phyloP scores from a whole-genome alignment of 331 rosid species.

The Saraca asoca region DNA sequence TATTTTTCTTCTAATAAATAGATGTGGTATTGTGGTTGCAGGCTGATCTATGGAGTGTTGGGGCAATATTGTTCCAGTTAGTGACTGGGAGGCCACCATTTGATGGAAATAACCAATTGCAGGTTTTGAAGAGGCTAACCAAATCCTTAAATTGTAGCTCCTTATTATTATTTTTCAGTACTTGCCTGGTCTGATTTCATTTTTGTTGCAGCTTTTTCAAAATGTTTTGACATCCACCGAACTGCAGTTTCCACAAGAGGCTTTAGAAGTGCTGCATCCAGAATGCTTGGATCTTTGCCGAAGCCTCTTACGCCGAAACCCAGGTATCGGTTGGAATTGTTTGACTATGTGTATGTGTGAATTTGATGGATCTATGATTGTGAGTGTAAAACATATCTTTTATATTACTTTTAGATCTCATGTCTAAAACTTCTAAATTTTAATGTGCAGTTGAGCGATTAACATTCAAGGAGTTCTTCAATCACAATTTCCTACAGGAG shows the following conservation, averaged over 20 bases:
- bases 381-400: slow-evolving; percentile 25
- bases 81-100: slow-evolving; percentile 89
- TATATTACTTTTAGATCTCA: slow-evolving; percentile 37
- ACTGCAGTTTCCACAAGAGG: slow-evolving; percentile 69
- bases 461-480: slow-evolving; percentile 78
- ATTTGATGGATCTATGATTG: slow-evolving; percentile 25
- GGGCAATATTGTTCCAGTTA: slow-evolving; percentile 88
- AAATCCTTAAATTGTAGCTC: slow-evolving; percentile 1
- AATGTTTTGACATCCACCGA: slow-evolving; percentile 74
- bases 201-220: slow-evolving; percentile 77
- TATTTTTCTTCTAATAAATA: slow-evolving; percentile 1
- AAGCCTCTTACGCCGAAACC: slow-evolving; percentile 79
- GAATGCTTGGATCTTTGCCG: slow-evolving; percentile 91
- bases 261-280: slow-evolving; percentile 63
- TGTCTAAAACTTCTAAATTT: slow-evolving; percentile 36
- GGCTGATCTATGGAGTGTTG: slow-evolving; percentile 99
- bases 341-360: slow-evolving; percentile 13
- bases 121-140: slow-evolving; percentile 54
- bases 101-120: slow-evolving; percentile 70
- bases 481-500: slow-evolving; percentile 68
- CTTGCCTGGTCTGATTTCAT: slow-evolving; percentile 30
- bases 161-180: slow-evolving; percentile 1
- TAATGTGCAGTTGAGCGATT: slow-evolving; percentile 85
- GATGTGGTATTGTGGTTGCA: slow-evolving; percentile 37
- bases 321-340: slow-evolving; percentile 61